phyloP scores from a whole-genome alignment of 768 basidiomycete genomes.

The Boletus sp. region DNA sequence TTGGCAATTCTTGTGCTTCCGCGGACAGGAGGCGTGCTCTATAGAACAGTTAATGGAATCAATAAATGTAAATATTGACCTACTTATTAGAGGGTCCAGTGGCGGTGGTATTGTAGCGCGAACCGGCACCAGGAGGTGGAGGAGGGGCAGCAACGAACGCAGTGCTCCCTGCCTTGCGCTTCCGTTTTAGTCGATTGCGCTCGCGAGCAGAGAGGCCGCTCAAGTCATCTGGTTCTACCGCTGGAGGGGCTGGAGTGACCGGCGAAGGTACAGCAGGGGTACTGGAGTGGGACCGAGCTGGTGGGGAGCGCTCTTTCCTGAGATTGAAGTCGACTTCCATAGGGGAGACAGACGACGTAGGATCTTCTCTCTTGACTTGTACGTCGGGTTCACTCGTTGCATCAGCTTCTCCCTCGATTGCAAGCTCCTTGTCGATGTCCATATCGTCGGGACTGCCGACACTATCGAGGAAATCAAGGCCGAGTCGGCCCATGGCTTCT shows the following conservation, averaged over 20 bases:
- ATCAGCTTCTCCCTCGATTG: constrained; percentile 52
- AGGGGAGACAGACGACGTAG: constrained; percentile 34
- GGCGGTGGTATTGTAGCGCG: constrained; percentile 61
- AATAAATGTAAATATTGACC: constrained; percentile 14
- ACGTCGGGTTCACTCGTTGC: constrained; percentile 41
- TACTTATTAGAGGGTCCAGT: constrained; percentile 60
- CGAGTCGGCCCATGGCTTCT: constrained; percentile 85
- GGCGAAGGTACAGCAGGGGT: constrained; percentile 50
- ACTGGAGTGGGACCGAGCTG: constrained; percentile 42
- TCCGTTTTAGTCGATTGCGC: constrained; percentile 90
- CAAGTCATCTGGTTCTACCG: constrained; percentile 41
- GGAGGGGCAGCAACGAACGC: constrained; percentile 75
- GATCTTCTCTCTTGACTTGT: constrained; percentile 39
- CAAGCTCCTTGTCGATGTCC: constrained; percentile 82
- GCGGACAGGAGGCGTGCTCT: constrained; percentile 74
- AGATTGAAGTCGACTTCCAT: constrained; percentile 44
- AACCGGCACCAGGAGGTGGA: constrained; percentile 50
- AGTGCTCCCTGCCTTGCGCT: constrained; percentile 82
- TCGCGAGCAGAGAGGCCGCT: constrained; percentile 82
- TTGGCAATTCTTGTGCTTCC: constrained; percentile 50
- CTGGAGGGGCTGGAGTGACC: constrained; percentile 37
- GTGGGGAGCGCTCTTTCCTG: constrained; percentile 39
- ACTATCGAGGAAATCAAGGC: constrained; percentile 79
- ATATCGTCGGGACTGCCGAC: constrained; percentile 73
- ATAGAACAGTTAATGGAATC: neutral